phyloP scores from a whole-genome alignment of 805 yeast species.

The Starmera quercuum region DNA sequence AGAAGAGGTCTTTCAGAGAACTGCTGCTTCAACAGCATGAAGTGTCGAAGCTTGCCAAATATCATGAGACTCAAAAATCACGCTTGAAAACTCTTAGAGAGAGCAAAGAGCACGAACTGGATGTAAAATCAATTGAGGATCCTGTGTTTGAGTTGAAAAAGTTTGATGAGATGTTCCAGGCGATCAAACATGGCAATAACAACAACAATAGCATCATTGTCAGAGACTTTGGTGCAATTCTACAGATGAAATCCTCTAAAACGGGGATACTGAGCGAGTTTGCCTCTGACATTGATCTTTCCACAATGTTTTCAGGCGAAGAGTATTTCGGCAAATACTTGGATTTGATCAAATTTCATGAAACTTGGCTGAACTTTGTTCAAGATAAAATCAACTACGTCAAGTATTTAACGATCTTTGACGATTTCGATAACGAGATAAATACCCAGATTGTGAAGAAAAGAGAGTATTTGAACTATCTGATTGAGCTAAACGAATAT shows the following conservation, averaged over 20 bases:
- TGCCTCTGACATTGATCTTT: constrained; percentile 41
- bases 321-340: constrained; percentile 61
- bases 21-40: constrained; percentile 63
- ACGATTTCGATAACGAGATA: constrained; percentile 26
- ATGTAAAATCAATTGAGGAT: constrained; percentile 14
- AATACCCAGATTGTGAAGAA: constrained; percentile 16
- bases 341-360: constrained; percentile 48
- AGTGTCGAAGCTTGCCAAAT: constrained; percentile 1
- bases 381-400: constrained; percentile 33
- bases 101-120: background rate
- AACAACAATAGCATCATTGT: constrained; percentile 21
- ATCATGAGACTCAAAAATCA: constrained; percentile 3
- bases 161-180: constrained; percentile 30
- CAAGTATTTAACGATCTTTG: constrained; percentile 41
- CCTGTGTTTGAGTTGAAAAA: constrained; percentile 21
- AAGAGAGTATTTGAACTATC: constrained; percentile 36
- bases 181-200: constrained; percentile 23
- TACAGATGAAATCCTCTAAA: constrained; percentile 11
- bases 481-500: constrained; percentile 40
- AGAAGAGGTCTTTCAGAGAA: constrained; percentile 41
- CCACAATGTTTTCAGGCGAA: constrained; percentile 43
- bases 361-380: constrained; percentile 42
- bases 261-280: constrained; percentile 37
- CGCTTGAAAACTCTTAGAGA: constrained; percentile 1
- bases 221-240: constrained; percentile 12